Conservation (phyloP, 2,329 filamentous ascomycete genomes). For the Teratosphaeria gauchensis region DNA sequence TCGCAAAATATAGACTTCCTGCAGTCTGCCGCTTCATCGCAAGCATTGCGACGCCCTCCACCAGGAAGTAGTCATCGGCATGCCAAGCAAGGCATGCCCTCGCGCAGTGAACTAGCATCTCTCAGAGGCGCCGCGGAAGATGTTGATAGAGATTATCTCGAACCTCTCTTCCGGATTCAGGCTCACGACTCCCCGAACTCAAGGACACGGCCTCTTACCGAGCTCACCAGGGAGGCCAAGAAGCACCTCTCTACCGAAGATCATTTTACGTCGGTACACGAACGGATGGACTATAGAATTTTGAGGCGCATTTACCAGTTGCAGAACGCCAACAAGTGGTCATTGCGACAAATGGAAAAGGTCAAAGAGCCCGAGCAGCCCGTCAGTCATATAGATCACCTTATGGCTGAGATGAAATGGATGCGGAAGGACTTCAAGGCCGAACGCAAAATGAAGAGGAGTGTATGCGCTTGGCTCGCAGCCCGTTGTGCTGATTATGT, state of each 20-base stretch:
- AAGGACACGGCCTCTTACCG: constrained; percentile 47
- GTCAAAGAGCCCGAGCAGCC: constrained; percentile 70
- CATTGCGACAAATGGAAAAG: constrained; percentile 77
- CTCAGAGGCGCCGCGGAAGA: constrained; percentile 39
- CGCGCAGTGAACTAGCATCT: constrained; percentile 23
- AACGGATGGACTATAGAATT: constrained; percentile 80
- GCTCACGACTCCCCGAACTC: constrained; percentile 47
- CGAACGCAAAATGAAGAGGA: constrained; percentile 87
- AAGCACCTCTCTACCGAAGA: constrained; percentile 86
- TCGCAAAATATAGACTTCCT: neutral
- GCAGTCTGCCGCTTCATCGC: neutral
- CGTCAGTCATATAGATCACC: constrained; percentile 71
- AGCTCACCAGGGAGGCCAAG: constrained; percentile 69
- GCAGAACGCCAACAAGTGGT: constrained; percentile 88
- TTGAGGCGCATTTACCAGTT: constrained; percentile 79
- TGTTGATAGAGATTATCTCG: constrained; percentile 48
- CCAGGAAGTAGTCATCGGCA: constrained; percentile 4
- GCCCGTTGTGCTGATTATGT: constrained; percentile 78
- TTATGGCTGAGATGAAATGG: constrained; percentile 91
- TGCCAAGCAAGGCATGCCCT: neutral
- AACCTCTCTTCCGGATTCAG: constrained; percentile 49
- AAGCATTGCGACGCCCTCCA: constrained; percentile 3
- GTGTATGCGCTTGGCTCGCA: constrained; percentile 69
- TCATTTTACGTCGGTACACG: constrained; percentile 70
- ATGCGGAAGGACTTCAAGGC: constrained; percentile 94